Evolutionary conservation across 345 rosid species (phyloP).

Genomic region (Ceriops tagal): DNA sequence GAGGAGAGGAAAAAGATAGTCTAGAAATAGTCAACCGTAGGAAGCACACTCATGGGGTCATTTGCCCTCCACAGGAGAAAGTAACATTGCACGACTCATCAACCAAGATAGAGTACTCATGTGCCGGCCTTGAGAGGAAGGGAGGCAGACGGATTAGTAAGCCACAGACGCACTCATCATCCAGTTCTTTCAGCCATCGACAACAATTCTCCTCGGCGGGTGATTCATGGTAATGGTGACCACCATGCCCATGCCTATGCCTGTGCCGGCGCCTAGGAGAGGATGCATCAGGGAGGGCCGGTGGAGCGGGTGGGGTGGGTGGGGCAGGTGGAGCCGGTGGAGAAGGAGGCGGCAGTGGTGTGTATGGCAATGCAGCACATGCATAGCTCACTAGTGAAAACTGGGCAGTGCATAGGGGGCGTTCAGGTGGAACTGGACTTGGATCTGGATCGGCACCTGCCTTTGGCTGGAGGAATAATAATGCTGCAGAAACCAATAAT

Average conservation of each 20-base stretch:
- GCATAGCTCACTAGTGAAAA: conserved; percentile 62
- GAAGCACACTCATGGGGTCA: not conserved
- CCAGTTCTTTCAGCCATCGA: conserved; percentile 26
- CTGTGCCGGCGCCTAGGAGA: conserved; percentile 1
- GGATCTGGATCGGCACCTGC: not conserved
- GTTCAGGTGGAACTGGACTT: conserved; percentile 19
- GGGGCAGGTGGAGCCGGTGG: conserved; percentile 1
- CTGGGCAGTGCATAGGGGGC: conserved; percentile 68
- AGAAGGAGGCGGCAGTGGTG: conserved; percentile 24
- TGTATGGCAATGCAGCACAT: conserved; percentile 41
- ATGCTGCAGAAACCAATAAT: conserved; percentile 6
- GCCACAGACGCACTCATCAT: conserved; percentile 30
- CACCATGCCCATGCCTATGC: conserved; percentile 12
- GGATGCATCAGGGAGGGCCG: no score
- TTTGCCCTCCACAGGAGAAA: conserved; percentile 18
- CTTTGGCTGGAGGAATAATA: conserved; percentile 12
- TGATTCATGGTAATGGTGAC: not conserved
- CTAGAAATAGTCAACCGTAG: not conserved
- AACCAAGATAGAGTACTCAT: conserved; percentile 18
- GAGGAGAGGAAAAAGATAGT: not conserved
- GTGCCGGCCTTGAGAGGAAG: conserved; percentile 27
- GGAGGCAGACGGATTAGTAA: conserved; percentile 23
- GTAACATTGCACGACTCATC: conserved; percentile 24
- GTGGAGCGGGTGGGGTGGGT: conserved; percentile 4
- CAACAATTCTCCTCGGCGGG: conserved; percentile 23